phyloP scores from a whole-genome alignment of 2,329 filamentous ascomycete genomes.

The Chaetothyriales sp. region DNA sequence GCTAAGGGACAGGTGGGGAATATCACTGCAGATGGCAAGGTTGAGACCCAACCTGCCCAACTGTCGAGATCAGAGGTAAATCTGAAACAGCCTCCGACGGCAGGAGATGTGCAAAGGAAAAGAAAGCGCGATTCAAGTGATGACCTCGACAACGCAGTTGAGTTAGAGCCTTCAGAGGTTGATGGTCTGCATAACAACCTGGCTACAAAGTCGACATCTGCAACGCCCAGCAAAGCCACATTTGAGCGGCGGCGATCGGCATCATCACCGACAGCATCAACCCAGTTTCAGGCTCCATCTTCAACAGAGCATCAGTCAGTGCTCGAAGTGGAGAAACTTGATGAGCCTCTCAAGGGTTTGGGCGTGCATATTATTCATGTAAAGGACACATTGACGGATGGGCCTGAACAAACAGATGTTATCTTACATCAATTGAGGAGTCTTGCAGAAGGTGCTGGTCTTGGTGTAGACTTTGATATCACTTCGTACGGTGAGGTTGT shows the following conservation, averaged over 20 bases:
- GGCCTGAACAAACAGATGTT: slow-evolving; percentile 43
- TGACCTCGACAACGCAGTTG: slow-evolving; percentile 11
- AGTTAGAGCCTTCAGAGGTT: slow-evolving; percentile 5
- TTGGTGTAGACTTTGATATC: slow-evolving; percentile 70
- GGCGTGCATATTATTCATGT: slow-evolving; percentile 83
- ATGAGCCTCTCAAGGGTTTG: slow-evolving; percentile 45
- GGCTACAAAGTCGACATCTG: slow-evolving; percentile 1
- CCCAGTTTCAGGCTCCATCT: slow-evolving; percentile 4
- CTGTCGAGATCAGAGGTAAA: slow-evolving; percentile 2
- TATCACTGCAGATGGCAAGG: background rate
- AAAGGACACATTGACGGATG: slow-evolving; percentile 71
- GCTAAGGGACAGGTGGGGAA: slow-evolving; percentile 27
- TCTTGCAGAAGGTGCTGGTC: slow-evolving; percentile 46
- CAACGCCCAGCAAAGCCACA: slow-evolving; percentile 1
- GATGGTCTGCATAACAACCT: slow-evolving; percentile 5
- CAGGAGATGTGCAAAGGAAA: slow-evolving; percentile 20
- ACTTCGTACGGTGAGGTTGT: slow-evolving; percentile 49
- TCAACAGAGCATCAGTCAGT: background rate
- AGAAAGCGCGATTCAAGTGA: slow-evolving; percentile 24
- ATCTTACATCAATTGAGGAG: slow-evolving; percentile 57
- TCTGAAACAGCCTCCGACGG: slow-evolving; percentile 12
- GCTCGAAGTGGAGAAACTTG: slow-evolving; percentile 2
- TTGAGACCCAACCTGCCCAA: background rate
- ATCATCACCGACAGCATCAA: background rate
- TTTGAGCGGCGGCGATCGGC: background rate